Percentiles rank a stretch among this genome's conserved stretches.
These are phyloP conservation scores for Penicillium sp. DNA, from an alignment of 2,329 filamentous ascomycete species.

Conservation along the genomic window DNA sequence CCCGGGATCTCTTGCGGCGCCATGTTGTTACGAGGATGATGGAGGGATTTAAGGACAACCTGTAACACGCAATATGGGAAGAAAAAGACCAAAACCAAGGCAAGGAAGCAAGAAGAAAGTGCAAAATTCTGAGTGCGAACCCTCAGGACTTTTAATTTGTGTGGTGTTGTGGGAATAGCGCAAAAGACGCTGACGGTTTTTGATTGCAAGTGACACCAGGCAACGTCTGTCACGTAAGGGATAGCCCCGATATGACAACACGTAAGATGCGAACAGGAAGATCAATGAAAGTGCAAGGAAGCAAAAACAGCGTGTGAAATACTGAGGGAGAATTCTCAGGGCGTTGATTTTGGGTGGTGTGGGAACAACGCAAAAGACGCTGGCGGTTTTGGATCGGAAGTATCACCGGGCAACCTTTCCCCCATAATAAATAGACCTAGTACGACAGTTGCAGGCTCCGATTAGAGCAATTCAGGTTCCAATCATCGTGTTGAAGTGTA, in stretches of 20 bases:
- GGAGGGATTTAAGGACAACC: neutral
- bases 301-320: too few species aligned
- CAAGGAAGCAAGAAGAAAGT: neutral
- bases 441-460: neutral
- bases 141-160: too few species aligned
- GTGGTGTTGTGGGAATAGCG: too few species aligned
- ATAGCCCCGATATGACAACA: too few species aligned
- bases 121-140: neutral
- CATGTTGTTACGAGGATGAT: neutral
- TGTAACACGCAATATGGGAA: neutral
- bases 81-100: neutral
- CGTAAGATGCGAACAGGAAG: too few species aligned
- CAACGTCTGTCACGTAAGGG: neutral
- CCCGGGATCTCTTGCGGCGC: conserved; percentile 28
- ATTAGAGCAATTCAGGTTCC: neutral
- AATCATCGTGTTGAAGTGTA: neutral
- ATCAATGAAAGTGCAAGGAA: too few species aligned
- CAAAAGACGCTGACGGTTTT: neutral
- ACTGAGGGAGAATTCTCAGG: too few species aligned
- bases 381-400: neutral
- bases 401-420: neutral
- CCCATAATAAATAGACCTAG: neutral
- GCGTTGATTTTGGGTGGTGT: too few species aligned
- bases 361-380: too few species aligned
- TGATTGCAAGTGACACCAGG: neutral